Conservation (phyloP, 2,329 filamentous ascomycete species). For the Xylariaceae sp. region DNA sequence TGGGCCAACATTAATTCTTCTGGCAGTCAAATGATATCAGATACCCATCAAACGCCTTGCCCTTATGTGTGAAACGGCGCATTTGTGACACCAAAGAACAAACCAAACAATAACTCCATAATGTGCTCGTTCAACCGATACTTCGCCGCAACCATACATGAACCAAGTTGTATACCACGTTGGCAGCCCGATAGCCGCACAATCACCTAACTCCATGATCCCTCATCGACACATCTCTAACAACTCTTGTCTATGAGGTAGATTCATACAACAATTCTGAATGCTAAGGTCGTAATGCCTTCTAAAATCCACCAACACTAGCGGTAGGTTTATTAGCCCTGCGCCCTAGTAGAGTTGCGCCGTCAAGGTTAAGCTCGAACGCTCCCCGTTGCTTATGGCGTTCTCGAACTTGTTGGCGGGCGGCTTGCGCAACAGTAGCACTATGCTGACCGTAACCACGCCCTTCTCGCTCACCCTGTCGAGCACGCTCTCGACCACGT, state of each 20-base stretch:
- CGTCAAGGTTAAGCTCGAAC: conserved; percentile 91
- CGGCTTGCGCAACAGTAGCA: conserved; percentile 80
- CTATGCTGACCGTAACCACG: conserved; percentile 90
- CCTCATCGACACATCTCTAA: conserved; percentile 2
- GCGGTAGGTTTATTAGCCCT: conserved; percentile 61
- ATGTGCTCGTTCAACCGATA: conserved; percentile 39
- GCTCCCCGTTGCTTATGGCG: conserved; percentile 74
- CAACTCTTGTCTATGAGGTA: conserved; percentile 15
- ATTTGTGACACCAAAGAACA: conserved; percentile 26
- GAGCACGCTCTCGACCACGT: conserved; percentile 58
- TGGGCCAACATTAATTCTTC: conserved; percentile 16
- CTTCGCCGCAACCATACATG: conserved; percentile 29
- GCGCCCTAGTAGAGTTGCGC: conserved; percentile 85
- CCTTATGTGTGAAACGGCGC: conserved; percentile 34
- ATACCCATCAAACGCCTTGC: conserved; percentile 33
- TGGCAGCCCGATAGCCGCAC: conserved; percentile 18
- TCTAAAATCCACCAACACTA: conserved; percentile 45
- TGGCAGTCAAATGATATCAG: conserved; percentile 23
- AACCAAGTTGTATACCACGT: conserved; percentile 22
- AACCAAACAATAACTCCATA: conserved; percentile 31
- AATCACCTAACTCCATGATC: conserved; percentile 23
- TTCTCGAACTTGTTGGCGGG: conserved; percentile 76
- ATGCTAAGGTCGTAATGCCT: background rate
- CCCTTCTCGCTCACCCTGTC: conserved; percentile 47
- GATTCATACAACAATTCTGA: conserved; percentile 5